phyloP scores from a whole-genome alignment of 495 filamentous ascomycete genomes.

The Cryomyces antarcticus region DNA sequence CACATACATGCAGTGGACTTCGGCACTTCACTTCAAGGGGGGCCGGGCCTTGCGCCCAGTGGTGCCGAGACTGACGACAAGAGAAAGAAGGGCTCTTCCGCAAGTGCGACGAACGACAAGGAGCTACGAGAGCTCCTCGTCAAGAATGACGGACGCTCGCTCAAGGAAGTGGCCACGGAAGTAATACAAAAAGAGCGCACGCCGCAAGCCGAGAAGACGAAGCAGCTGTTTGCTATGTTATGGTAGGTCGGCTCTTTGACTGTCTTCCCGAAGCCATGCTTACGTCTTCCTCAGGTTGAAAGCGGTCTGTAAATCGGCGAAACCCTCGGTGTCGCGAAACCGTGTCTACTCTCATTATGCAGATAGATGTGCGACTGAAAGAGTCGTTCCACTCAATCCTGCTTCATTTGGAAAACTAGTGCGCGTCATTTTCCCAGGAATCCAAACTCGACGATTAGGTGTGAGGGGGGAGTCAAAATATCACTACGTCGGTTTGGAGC shows the following conservation, averaged over 20 bases:
- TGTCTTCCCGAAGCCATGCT: background rate
- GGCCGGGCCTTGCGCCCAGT: background rate
- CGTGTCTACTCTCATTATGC: slow-evolving; percentile 90
- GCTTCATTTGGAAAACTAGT: slow-evolving; percentile 96
- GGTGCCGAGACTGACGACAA: slow-evolving; percentile 33
- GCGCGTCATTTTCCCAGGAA: slow-evolving; percentile 80
- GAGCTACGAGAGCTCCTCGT: slow-evolving; percentile 73
- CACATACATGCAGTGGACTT: no score
- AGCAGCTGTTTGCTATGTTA: slow-evolving; percentile 94
- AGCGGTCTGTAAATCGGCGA: slow-evolving; percentile 57
- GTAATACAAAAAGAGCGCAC: slow-evolving; percentile 52
- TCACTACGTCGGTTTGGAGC: slow-evolving; percentile 77
- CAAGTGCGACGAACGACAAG: slow-evolving; percentile 70
- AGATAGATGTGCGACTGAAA: slow-evolving; percentile 69
- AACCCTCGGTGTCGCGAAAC: slow-evolving; percentile 70
- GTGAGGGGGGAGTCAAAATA: slow-evolving; percentile 96
- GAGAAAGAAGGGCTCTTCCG: slow-evolving; percentile 45
- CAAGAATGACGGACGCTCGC: slow-evolving; percentile 47
- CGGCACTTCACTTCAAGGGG: no score
- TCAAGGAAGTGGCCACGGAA: slow-evolving; percentile 71
- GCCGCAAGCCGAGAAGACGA: slow-evolving; percentile 78
- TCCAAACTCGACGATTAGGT: slow-evolving; percentile 78
- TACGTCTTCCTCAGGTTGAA: slow-evolving; percentile 42
- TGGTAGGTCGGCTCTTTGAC: slow-evolving; percentile 40
- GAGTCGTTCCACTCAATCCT: slow-evolving; percentile 82